phyloP scores from a whole-genome alignment of 345 rosid genomes.

The Citrus maxima region DNA sequence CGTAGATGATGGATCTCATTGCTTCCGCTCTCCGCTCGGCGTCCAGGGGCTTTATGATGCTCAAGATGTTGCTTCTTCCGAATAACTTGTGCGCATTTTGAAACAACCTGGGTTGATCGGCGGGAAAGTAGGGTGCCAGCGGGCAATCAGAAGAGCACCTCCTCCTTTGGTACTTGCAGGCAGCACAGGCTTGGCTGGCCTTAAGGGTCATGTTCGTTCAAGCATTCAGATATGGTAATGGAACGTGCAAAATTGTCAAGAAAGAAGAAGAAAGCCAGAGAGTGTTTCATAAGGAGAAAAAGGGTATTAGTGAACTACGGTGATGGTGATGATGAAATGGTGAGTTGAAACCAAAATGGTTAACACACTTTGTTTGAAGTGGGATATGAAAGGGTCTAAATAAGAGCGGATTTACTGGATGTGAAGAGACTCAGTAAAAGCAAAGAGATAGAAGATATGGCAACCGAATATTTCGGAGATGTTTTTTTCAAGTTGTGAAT shows the following conservation, averaged over 20 bases:
- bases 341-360: conserved; percentile 7
- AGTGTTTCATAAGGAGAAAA: background rate
- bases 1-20: conserved; percentile 74
- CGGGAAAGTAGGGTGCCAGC: conserved; percentile 76
- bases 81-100: conserved; percentile 75
- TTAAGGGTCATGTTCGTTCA: conserved; percentile 65
- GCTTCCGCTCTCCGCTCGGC: conserved; percentile 52
- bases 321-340: no score
- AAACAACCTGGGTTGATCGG: conserved; percentile 69
- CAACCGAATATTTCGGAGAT: conserved; percentile 7
- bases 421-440: conserved; percentile 35
- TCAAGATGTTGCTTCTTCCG: conserved; percentile 74
- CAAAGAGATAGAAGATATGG: conserved; percentile 5
- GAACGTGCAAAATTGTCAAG: no score
- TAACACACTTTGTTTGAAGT: background rate
- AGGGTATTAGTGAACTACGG: background rate
- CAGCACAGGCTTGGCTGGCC: conserved; percentile 93
- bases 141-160: conserved; percentile 70
- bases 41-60: conserved; percentile 53
- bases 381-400: conserved; percentile 39
- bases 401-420: conserved; percentile 44
- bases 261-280: background rate
- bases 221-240: background rate
- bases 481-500: no score
- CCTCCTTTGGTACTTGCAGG: conserved; percentile 86